Evolutionary conservation across 2,329 filamentous ascomycete genomes (phyloP).

Genomic region (Delphinella strobiligena): DNA sequence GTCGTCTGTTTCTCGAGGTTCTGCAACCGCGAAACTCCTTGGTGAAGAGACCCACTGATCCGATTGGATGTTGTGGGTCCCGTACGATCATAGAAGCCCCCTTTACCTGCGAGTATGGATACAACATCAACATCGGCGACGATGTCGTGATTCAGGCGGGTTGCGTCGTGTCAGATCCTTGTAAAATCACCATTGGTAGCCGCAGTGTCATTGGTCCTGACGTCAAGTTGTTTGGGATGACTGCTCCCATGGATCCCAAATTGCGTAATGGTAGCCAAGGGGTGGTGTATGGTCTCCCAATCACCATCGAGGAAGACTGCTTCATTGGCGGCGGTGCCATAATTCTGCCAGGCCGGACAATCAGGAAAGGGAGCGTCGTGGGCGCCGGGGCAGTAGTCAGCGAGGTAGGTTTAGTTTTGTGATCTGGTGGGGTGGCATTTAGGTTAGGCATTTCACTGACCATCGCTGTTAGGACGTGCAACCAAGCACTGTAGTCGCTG

Average conservation of each 20-base stretch:
- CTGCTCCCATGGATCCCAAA: slow-evolving; percentile 59
- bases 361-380: slow-evolving; percentile 42
- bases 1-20: slow-evolving; percentile 60
- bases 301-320: slow-evolving; percentile 65
- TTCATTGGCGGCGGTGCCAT: slow-evolving; percentile 52
- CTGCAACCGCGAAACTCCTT: slow-evolving; percentile 39
- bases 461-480: slow-evolving; percentile 29
- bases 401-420: slow-evolving; percentile 34
- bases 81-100: slow-evolving; percentile 73
- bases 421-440: not conserved
- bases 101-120: slow-evolving; percentile 89
- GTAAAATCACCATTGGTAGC: slow-evolving; percentile 68
- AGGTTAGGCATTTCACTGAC: slow-evolving; percentile 3
- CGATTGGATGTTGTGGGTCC: slow-evolving; percentile 56
- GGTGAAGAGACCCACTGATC: slow-evolving; percentile 29
- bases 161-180: slow-evolving; percentile 80
- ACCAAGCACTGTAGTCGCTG: slow-evolving; percentile 32
- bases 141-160: slow-evolving; percentile 73
- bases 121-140: slow-evolving; percentile 81
- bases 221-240: slow-evolving; percentile 73
- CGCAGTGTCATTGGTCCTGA: slow-evolving; percentile 61
- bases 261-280: slow-evolving; percentile 62
- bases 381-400: slow-evolving; percentile 44
- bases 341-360: slow-evolving; percentile 45
- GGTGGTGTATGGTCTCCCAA: slow-evolving; percentile 54